Conservation (phyloP, 257 asterid genomes). For the Datura wrightii region DNA sequence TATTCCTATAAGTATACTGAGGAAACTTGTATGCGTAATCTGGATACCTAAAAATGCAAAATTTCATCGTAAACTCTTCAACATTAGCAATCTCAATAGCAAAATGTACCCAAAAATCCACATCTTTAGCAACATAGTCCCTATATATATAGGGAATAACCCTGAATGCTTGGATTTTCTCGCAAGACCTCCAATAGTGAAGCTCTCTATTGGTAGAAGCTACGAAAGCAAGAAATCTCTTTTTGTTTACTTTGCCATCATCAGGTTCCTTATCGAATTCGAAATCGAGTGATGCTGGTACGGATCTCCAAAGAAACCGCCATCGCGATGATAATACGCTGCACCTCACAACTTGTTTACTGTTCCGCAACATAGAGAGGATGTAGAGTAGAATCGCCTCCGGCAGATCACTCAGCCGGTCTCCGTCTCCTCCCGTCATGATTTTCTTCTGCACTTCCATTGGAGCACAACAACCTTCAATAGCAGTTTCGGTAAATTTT, state of each 20-base stretch:
- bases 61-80: not conserved
- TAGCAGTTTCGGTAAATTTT: too few species aligned
- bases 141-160: not conserved
- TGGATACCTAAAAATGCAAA: not conserved
- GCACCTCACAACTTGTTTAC: not conserved
- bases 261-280: not conserved
- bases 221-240: not conserved
- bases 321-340: not conserved
- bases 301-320: not conserved
- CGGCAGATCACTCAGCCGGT: not conserved
- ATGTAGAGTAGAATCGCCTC: not conserved
- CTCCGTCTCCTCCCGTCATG: not conserved
- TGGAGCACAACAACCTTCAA: too few species aligned
- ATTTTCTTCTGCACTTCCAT: too few species aligned
- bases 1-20: not conserved
- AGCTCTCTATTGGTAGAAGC: not conserved
- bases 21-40: not conserved
- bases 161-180: not conserved
- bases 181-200: not conserved
- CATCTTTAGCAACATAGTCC: not conserved
- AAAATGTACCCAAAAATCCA: not conserved
- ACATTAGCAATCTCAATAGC: not conserved
- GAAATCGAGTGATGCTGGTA: not conserved
- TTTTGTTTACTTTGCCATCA: too few species aligned
- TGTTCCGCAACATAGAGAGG: not conserved